phyloP scores from a whole-genome alignment of 2,329 filamentous ascomycete genomes.

The Aspergillus tubingensis region DNA sequence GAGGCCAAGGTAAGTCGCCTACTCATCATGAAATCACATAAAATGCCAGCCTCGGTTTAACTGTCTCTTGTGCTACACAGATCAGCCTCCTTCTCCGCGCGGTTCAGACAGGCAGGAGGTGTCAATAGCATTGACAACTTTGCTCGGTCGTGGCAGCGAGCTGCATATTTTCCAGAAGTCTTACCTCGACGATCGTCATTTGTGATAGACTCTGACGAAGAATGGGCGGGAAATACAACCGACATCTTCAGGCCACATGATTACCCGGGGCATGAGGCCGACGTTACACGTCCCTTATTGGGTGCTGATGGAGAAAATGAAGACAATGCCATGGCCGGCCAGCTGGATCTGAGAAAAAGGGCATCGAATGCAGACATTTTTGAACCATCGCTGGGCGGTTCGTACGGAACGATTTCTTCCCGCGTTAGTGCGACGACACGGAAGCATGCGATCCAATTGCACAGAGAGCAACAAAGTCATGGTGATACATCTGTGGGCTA shows the following conservation, averaged over 20 bases:
- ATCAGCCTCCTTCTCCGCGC: conserved; percentile 48
- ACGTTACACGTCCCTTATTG: conserved; percentile 32
- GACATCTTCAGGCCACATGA: conserved; percentile 23
- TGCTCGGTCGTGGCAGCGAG: conserved; percentile 86
- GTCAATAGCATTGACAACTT: conserved; percentile 95
- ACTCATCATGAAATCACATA: background rate
- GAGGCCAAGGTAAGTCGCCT: conserved; percentile 18
- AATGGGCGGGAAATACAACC: conserved; percentile 34
- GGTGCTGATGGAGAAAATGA: conserved; percentile 33
- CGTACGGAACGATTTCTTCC: conserved; percentile 61
- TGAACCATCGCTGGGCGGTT: conserved; percentile 62
- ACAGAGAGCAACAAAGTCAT: conserved; percentile 53
- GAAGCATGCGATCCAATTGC: conserved; percentile 56
- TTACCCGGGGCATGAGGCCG: conserved; percentile 29
- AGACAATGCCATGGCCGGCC: conserved; percentile 15
- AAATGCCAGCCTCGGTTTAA: background rate
- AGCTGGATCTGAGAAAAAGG: conserved; percentile 20
- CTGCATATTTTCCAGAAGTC: conserved; percentile 84
- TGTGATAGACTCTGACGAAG: conserved; percentile 57
- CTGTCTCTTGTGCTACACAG: conserved; percentile 15
- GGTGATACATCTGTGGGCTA: conserved; percentile 54
- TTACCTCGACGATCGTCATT: conserved; percentile 78
- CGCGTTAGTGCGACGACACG: conserved; percentile 59
- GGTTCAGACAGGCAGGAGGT: conserved; percentile 71
- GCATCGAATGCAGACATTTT: conserved; percentile 24